Evolutionary conservation across 2,329 filamentous ascomycete genomes (phyloP), one percentile per base, ranked within the genome.

Genomic region (Metarhizium rileyi): DNA sequence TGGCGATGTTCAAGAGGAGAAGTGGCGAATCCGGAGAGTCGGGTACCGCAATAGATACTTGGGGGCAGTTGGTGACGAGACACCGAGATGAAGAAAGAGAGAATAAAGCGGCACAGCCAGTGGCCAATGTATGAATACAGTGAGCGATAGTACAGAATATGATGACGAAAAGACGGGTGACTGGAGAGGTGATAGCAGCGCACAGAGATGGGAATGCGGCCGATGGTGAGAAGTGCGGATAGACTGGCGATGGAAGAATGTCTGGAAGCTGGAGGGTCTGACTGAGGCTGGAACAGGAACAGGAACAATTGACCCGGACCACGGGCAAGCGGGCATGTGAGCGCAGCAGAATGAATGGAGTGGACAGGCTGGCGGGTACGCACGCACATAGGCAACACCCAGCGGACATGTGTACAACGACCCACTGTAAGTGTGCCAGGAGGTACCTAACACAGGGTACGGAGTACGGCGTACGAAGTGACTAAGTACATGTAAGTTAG

Each of bases 51-150:
- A 42, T 33, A 14, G 30, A 38, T 35, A 22, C 12, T 36, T 18
- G 9, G 38, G 40, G 33, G 20, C n/a, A 12, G 48, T 33, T 28
- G 10, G 5, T 20, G 36, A 20, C 33, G 26, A 22, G 33, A 6
- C 10, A 43, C 40, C 33, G 41, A 43, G 33, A 28, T 26, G 49
- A 44, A 18, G 46, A 38, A 40, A 46, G 38, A 44, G 20, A 25
- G n/a, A 22, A n/a, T n/a, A n/a, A 42, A 33, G 16, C 26, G 43
- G 46, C 33, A 27, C 42, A 42, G 35, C 22, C 35, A 23, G 46
- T 20, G 46, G 41, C 33, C 26, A 38, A 20, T 40, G 47, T 52
- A 44, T 49, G 46, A 33, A 49, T 49, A 48, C 43, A 46, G 38
- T 28, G 33, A 45, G 47, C 41, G 26, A 36, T 46, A 43, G 36